These are phyloP conservation scores for Hamigera avellanea DNA, from an alignment of 495 filamentous ascomycete species.

Conservation along the genomic window DNA sequence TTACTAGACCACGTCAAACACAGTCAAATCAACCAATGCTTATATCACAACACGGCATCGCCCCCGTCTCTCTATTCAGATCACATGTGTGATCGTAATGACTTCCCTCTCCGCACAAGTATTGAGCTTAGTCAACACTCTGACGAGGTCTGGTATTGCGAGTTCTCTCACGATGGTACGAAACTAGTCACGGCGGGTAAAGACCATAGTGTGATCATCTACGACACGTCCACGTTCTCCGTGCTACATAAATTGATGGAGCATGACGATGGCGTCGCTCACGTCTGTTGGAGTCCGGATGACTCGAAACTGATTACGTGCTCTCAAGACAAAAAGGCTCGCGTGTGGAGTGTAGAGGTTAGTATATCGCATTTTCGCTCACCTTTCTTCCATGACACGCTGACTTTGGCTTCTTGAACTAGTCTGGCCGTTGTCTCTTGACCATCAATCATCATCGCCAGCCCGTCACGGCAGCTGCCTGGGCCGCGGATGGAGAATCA, in stretches of 20 bases:
- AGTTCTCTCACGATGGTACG: constrained; percentile 82
- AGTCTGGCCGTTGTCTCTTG: constrained; percentile 60
- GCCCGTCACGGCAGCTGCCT: constrained; percentile 75
- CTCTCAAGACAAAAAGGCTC: constrained; percentile 58
- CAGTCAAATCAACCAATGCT: constrained; percentile 67
- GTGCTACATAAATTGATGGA: constrained; percentile 52
- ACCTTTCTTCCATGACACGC: background rate
- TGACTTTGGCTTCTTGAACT: constrained; percentile 3
- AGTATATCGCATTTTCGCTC: too few relatives aligned
- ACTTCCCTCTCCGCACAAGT: constrained; percentile 62
- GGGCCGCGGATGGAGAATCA: constrained; percentile 65
- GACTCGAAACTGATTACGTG: constrained; percentile 76
- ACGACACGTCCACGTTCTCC: constrained; percentile 60
- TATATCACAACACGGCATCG: constrained; percentile 75
- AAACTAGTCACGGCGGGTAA: constrained; percentile 72
- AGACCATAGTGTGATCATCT: constrained; percentile 67
- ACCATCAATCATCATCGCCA: constrained; percentile 59
- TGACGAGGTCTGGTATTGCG: constrained; percentile 83
- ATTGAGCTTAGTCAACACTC: constrained; percentile 60
- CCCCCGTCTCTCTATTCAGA: constrained; percentile 81
- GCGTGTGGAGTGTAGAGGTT: constrained; percentile 70
- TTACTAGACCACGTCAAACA: constrained; percentile 76
- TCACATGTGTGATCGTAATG: constrained; percentile 67
- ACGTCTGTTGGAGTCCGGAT: constrained; percentile 86
- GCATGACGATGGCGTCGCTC: constrained; percentile 56